Conservation (phyloP, 192 early-diverging fungal genomes). For the Linnemannia hyalina region DNA sequence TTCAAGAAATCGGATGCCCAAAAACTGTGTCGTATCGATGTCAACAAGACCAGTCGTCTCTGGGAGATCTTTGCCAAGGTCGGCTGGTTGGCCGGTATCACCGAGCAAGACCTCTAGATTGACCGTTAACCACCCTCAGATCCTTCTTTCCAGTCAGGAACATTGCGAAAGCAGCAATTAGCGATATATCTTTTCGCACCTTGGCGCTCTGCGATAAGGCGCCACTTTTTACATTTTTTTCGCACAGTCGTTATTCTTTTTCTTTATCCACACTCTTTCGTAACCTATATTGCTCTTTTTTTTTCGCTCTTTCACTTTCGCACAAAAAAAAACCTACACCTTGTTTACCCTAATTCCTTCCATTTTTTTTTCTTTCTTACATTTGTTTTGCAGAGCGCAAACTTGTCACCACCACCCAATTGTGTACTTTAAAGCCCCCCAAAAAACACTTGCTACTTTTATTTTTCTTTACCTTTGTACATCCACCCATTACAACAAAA, state of each 20-base stretch:
- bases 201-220: not conserved
- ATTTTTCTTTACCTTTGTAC: not conserved
- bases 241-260: not conserved
- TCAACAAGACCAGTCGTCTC: conserved; percentile 92
- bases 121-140: not conserved
- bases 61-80: conserved; percentile 90
- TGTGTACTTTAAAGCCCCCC: not conserved
- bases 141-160: not conserved
- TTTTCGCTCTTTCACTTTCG: not conserved
- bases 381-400: not conserved
- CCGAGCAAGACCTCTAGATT: conserved; percentile 28
- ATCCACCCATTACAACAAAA: not conserved
- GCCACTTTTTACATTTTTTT: not conserved
- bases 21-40: conserved; percentile 90
- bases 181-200: not conserved
- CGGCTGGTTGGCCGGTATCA: conserved; percentile 81
- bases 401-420: not conserved
- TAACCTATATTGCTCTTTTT: not conserved
- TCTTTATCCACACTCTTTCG: not conserved
- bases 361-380: not conserved
- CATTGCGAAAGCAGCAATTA: not conserved
- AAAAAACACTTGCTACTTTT: conserved; percentile 2
- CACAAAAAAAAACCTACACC: not conserved
- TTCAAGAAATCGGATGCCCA: conserved; percentile 96
- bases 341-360: conserved; percentile 1